A percentile compares a stretch with the other conserved stretches of the same genome.
phyloP scores from a whole-genome alignment of 352 stramenopile genomes.

The Globisporangium rhizosaccharum region DNA sequence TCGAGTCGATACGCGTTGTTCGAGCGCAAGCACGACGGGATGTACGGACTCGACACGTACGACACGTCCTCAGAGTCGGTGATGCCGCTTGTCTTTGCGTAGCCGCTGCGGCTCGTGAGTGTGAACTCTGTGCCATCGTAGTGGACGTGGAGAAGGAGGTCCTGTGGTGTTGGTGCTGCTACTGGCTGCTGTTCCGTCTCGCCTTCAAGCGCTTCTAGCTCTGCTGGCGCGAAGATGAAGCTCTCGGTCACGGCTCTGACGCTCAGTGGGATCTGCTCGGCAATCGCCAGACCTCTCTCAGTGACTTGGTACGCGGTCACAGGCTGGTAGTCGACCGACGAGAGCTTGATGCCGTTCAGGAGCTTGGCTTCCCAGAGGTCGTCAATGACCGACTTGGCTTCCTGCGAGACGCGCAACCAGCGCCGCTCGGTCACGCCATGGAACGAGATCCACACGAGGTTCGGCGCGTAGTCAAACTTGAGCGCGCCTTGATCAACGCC shows the following conservation, averaged over 20 bases:
- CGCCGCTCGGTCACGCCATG: slow-evolving; percentile 61
- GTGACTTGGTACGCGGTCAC: slow-evolving; percentile 95
- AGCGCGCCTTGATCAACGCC: slow-evolving; percentile 92
- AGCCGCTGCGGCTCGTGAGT: slow-evolving; percentile 56
- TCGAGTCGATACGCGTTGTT: slow-evolving; percentile 83
- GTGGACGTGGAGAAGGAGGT: slow-evolving; percentile 34
- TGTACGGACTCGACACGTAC: slow-evolving; percentile 96
- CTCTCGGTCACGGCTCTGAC: slow-evolving; percentile 61
- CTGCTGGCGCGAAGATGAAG: slow-evolving; percentile 41
- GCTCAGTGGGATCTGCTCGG: slow-evolving; percentile 80
- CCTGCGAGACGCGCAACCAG: slow-evolving; percentile 92
- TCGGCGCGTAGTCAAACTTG: slow-evolving; percentile 95
- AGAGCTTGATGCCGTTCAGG: slow-evolving; percentile 93
- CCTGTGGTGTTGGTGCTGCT: slow-evolving; percentile 2
- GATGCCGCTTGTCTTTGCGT: slow-evolving; percentile 87
- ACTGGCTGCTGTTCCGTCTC: background rate
- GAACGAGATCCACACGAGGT: slow-evolving; percentile 89
- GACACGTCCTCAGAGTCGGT: slow-evolving; percentile 97
- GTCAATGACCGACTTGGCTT: slow-evolving; percentile 95
- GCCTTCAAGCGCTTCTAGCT: background rate
- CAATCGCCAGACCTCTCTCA: slow-evolving; percentile 82
- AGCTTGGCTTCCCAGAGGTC: slow-evolving; percentile 94
- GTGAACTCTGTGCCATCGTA: slow-evolving; percentile 76
- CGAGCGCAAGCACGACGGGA: slow-evolving; percentile 94
- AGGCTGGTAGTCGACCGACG: slow-evolving; percentile 90